These are phyloP conservation scores for Rhodomyrtus psidioides DNA, from an alignment of 441 rosid genomes.

Conservation along the genomic window DNA sequence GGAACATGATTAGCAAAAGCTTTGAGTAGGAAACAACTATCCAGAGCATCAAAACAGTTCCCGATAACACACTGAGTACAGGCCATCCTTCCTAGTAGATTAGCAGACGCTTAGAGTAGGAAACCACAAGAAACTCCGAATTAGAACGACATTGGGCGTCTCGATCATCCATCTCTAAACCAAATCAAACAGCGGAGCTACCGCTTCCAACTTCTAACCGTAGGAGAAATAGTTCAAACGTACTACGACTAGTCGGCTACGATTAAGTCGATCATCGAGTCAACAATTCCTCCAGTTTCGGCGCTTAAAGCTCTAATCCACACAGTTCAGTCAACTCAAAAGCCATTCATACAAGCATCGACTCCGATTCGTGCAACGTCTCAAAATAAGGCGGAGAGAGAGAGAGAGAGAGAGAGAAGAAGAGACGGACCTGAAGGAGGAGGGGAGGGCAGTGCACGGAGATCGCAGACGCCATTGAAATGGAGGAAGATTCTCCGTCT, in stretches of 20 bases:
- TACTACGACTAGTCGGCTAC: not conserved
- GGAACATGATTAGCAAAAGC: too few relatives aligned
- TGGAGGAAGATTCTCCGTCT: not conserved
- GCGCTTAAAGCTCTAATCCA: not conserved
- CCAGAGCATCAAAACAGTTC: not conserved
- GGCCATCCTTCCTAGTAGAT: not conserved
- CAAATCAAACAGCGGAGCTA: not conserved
- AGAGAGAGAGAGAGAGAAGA: not conserved
- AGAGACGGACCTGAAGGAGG: constrained; percentile 1
- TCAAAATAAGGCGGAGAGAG: not conserved
- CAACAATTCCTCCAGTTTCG: not conserved
- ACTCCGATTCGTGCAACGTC: not conserved
- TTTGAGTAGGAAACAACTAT: not conserved
- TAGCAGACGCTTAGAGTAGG: not conserved
- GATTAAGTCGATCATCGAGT: not conserved
- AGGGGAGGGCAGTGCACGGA: not conserved
- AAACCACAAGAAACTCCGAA: not conserved
- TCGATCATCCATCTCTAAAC: not conserved
- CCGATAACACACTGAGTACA: not conserved
- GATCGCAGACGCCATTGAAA: not conserved
- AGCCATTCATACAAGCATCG: not conserved
- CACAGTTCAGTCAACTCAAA: not conserved
- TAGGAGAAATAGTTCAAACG: not conserved
- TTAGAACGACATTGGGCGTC: not conserved
- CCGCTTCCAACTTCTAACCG: not conserved